Evolutionary conservation across 2,329 filamentous ascomycete genomes (phyloP).

Genomic region (Fusarium chaquense): DNA sequence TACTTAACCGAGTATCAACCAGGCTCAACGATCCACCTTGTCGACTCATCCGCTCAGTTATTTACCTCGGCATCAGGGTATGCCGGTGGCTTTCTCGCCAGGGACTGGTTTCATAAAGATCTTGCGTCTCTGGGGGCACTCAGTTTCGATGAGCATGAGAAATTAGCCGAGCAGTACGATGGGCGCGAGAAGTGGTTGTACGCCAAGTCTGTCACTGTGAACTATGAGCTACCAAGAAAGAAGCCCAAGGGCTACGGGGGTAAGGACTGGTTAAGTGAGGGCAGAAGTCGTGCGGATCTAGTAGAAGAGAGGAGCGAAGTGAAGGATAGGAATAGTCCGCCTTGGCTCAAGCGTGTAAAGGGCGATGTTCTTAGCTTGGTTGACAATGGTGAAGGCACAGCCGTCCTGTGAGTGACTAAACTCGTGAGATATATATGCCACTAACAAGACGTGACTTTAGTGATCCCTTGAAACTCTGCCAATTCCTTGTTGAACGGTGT

Average conservation of each 20-base stretch:
- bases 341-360: slow-evolving; percentile 54
- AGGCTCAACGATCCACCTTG: slow-evolving; percentile 58
- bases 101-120: slow-evolving; percentile 75
- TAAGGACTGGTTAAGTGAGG: slow-evolving; percentile 75
- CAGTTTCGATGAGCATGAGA: slow-evolving; percentile 76
- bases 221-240: slow-evolving; percentile 56
- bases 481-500: slow-evolving; percentile 71
- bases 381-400: slow-evolving; percentile 69
- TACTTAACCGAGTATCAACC: slow-evolving; percentile 70
- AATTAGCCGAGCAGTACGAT: slow-evolving; percentile 69
- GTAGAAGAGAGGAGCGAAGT: slow-evolving; percentile 55
- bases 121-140: slow-evolving; percentile 71
- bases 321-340: slow-evolving; percentile 51
- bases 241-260: slow-evolving; percentile 57
- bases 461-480: slow-evolving; percentile 74
- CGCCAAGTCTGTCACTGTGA: slow-evolving; percentile 68
- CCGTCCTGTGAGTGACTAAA: slow-evolving; percentile 68
- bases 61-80: slow-evolving; percentile 81
- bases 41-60: slow-evolving; percentile 64
- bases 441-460: slow-evolving; percentile 52
- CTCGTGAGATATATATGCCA: not conserved
- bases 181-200: slow-evolving; percentile 68
- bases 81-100: slow-evolving; percentile 79
- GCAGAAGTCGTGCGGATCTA: slow-evolving; percentile 68
- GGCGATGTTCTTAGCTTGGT: slow-evolving; percentile 72